Evolutionary conservation across 2,329 filamentous ascomycete species (phyloP).

Genomic region (Ophiostoma pallidulum): DNA sequence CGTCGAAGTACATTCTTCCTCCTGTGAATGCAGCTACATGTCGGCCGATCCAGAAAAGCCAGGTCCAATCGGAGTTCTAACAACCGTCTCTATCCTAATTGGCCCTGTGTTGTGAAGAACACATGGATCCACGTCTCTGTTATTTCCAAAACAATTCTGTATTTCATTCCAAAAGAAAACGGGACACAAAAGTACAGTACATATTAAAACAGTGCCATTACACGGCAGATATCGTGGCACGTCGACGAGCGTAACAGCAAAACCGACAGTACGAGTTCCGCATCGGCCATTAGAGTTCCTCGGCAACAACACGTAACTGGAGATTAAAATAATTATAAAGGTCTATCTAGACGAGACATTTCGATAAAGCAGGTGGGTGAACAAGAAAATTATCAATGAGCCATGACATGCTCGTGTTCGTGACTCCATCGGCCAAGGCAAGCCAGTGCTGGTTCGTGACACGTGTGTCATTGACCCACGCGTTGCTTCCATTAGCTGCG

Average conservation of each 20-base stretch:
- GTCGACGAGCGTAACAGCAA: neutral
- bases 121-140: neutral
- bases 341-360: neutral
- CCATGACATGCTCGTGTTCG: constrained; percentile 2
- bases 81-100: neutral
- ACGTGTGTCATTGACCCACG: constrained; percentile 30
- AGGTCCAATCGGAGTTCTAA: neutral
- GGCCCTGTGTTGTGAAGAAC: neutral
- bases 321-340: neutral
- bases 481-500: constrained; percentile 30
- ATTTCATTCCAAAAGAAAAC: neutral
- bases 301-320: neutral
- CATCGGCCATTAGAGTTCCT: neutral
- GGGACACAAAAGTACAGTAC: neutral
- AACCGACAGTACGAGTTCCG: neutral
- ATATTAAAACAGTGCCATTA: neutral
- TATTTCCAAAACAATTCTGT: neutral
- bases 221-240: neutral
- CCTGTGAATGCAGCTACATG: neutral
- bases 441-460: constrained; percentile 29
- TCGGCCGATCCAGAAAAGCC: neutral
- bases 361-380: neutral
- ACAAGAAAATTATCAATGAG: constrained; percentile 2
- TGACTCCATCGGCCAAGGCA: constrained; percentile 18
- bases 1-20: neutral